Evolutionary conservation across 495 filamentous ascomycete genomes (phyloP).

Genomic region (Neurospora sp.): DNA sequence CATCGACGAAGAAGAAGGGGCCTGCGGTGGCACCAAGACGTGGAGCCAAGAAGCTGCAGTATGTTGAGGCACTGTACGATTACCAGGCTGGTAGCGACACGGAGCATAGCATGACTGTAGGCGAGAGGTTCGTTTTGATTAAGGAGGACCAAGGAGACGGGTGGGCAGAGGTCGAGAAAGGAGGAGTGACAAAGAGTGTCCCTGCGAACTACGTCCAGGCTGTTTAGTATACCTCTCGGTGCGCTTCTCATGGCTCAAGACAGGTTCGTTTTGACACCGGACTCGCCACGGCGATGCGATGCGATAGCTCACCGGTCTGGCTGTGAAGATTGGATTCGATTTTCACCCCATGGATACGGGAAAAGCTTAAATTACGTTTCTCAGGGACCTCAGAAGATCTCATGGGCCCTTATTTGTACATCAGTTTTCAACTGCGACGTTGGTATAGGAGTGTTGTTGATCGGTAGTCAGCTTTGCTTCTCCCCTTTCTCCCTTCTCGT

Average conservation of each 20-base stretch:
- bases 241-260: neutral
- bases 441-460: neutral
- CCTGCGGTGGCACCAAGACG: constrained; percentile 86
- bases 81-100: constrained; percentile 77
- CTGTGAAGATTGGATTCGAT: neutral
- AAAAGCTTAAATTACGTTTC: neutral
- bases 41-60: constrained; percentile 90
- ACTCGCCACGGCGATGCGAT: neutral
- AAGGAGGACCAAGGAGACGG: constrained; percentile 81
- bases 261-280: neutral
- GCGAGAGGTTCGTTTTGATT: constrained; percentile 83
- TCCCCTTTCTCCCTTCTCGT: neutral
- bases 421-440: neutral
- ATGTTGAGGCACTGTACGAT: constrained; percentile 88
- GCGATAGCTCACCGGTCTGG: neutral
- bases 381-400: neutral
- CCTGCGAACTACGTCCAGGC: constrained; percentile 88
- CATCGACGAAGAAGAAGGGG: constrained; percentile 69
- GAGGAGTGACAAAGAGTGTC: constrained; percentile 82
- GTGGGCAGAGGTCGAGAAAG: constrained; percentile 92
- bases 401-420: neutral
- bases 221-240: constrained; percentile 31
- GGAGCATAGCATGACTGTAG: constrained; percentile 84
- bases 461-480: neutral
- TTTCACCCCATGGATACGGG: neutral